Conservation (phyloP, 163 green algal species). For the Volvox carteri region DNA sequence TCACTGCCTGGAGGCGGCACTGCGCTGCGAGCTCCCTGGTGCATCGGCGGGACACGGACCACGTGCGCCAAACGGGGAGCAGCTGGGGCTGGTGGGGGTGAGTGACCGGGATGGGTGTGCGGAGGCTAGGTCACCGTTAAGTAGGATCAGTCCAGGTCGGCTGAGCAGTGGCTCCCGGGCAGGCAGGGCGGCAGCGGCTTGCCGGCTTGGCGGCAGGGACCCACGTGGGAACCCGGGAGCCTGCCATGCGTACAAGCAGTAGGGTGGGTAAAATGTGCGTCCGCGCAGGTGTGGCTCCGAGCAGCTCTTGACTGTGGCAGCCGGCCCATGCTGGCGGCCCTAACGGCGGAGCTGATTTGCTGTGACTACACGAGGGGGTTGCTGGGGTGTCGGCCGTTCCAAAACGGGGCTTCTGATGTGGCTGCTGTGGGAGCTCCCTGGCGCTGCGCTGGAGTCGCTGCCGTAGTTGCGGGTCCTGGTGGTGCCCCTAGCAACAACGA, state of each 20-base stretch:
- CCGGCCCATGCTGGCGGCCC: conserved; percentile 4
- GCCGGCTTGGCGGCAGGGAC: too few species aligned
- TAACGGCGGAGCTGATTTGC: conserved; percentile 14
- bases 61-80: background rate
- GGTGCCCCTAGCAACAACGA: too few species aligned
- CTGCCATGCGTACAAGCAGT: too few species aligned
- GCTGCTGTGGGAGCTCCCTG: too few species aligned
- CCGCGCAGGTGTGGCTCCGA: conserved; percentile 27
- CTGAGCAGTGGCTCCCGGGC: too few species aligned
- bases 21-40: background rate
- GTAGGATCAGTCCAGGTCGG: too few species aligned
- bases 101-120: too few species aligned
- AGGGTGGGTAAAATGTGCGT: background rate
- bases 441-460: background rate
- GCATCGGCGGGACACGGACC: background rate
- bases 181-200: too few species aligned
- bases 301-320: conserved; percentile 16
- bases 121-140: too few species aligned
- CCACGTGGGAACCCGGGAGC: too few species aligned
- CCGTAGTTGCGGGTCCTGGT: too few species aligned
- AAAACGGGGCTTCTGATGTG: too few species aligned
- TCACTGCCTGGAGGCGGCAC: background rate
- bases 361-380: background rate
- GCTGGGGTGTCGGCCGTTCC: background rate
- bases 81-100: conserved; percentile 39